Conservation (phyloP, 805 yeast species). For the Myxozyma neglecta region DNA sequence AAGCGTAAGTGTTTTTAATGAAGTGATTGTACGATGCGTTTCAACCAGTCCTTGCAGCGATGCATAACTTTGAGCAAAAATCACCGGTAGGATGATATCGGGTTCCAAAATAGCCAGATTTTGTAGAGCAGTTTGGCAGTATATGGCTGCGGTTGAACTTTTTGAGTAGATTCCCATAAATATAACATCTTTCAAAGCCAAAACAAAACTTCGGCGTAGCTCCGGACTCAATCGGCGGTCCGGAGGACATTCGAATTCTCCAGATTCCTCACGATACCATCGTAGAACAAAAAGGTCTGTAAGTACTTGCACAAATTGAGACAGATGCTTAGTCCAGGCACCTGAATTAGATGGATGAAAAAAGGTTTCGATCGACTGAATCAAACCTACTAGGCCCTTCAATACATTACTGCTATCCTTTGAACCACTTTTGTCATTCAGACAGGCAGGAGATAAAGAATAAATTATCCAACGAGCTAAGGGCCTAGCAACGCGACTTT, state of each 20-base stretch:
- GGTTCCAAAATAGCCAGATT: conserved; percentile 67
- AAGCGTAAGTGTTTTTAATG: conserved; percentile 65
- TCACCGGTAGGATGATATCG: conserved; percentile 40
- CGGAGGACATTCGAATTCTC: conserved; percentile 37
- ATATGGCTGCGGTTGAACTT: conserved; percentile 53
- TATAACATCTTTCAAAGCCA: conserved; percentile 55
- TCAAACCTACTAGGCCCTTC: conserved; percentile 42
- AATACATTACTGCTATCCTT: conserved; percentile 1
- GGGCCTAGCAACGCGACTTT: conserved; percentile 39
- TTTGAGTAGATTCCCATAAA: conserved; percentile 79
- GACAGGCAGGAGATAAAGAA: conserved; percentile 46
- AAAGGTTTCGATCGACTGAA: conserved; percentile 75
- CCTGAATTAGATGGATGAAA: conserved; percentile 94
- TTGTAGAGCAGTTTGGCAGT: conserved; percentile 59
- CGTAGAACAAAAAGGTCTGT: conserved; percentile 43
- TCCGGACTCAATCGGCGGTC: conserved; percentile 39
- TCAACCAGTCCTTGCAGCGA: conserved; percentile 46
- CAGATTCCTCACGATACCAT: conserved; percentile 41
- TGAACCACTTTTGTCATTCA: conserved; percentile 42
- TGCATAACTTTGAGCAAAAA: conserved; percentile 61
- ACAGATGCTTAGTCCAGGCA: conserved; percentile 73
- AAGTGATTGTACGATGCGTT: conserved; percentile 75
- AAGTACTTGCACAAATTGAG: conserved; percentile 63
- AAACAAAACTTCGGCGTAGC: conserved; percentile 49
- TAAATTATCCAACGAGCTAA: conserved; percentile 57